Evolutionary conservation across 1,284 basidiomycete species (phyloP), one percentile per base, ranked within the genome.

Genomic region (Ganoderma meredithae): DNA sequence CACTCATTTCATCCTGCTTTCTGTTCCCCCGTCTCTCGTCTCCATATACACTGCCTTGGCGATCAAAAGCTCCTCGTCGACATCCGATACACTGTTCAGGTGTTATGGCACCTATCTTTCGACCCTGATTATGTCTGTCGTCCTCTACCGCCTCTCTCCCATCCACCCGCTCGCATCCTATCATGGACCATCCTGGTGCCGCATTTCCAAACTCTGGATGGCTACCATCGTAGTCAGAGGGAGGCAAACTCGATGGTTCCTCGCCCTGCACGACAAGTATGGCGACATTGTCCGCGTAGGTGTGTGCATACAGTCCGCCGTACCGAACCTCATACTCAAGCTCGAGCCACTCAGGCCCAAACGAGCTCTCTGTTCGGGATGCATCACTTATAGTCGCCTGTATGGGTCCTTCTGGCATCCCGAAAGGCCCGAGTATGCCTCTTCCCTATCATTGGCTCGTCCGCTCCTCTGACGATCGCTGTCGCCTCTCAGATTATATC

Each of bases 251-350:
- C 36, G 22, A n/a, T 60, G 39, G 17, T 13, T 60, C 60, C 68
- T 70, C 44, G 10, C 62, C 3, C 67, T 79, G 17, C 79, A 80
- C 41, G 64, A 76, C 8, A 68, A 44, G n/a, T 78, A 78, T 62
- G 78, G 78, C 0, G 77, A 79, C 33, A 65, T 77, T 15, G 78
- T 80, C n/a, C 67, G 79, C 15, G 75, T 75, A 27, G 78, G 78
- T 78, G 59, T 19, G 73, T 10, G 17, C 47, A 25, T 25, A 22
- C 8, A 55, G 5, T 6, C 27, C 6, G 6, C 25, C 8, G 17
- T 15, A 5, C 17, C 31, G 27, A 15, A 33, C 27, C 2, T 27
- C 13, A 25, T 17, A 22, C 27, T 53, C 5, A 33, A 9, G 25
- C 25, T n/a, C 22, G 9, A 9, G 4, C 5, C 52, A 55, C 17